These are phyloP conservation scores for Biscogniauxia marginata DNA, from an alignment of 2,329 filamentous ascomycete genomes.

Conservation along the genomic window DNA sequence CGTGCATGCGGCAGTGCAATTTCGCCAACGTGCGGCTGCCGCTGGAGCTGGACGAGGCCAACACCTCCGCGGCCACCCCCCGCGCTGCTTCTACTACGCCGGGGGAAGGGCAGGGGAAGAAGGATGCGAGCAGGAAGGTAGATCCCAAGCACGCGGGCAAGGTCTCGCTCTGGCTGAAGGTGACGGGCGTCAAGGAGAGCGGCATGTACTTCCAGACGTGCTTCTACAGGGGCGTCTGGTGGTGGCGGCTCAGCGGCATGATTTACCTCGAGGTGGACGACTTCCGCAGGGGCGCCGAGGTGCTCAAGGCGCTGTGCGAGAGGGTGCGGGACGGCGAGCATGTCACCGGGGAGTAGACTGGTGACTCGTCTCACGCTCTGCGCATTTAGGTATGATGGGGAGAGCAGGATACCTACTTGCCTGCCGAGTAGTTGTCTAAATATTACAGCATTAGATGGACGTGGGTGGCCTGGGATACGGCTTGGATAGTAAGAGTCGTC, in stretches of 20 bases:
- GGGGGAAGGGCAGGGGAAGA: background rate
- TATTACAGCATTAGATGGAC: no score
- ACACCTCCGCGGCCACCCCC: no score
- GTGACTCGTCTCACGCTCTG: background rate
- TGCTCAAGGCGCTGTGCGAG: slow-evolving; percentile 28
- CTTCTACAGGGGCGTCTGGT: slow-evolving; percentile 53
- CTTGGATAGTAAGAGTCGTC: no score
- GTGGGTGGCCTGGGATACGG: no score
- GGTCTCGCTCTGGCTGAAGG: slow-evolving; percentile 47
- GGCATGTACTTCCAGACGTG: slow-evolving; percentile 59
- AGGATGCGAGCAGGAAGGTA: no score
- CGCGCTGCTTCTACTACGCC: background rate
- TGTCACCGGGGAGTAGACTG: background rate
- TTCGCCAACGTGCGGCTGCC: slow-evolving; percentile 61
- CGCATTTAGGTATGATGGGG: no score
- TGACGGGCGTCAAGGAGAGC: slow-evolving; percentile 37
- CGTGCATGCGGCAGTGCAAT: slow-evolving; percentile 43
- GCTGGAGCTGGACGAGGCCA: slow-evolving; percentile 15
- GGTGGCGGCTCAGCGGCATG: slow-evolving; percentile 63
- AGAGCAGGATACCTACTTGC: background rate
- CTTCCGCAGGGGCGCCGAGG: slow-evolving; percentile 40
- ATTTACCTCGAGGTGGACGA: slow-evolving; percentile 63
- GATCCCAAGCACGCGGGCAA: slow-evolving; percentile 34
- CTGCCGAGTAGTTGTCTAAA: slow-evolving; percentile 14
- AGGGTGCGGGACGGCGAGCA: slow-evolving; percentile 45